These are phyloP conservation scores for Pseudomassariella vexata DNA, from an alignment of 2,329 filamentous ascomycete species.

Conservation along the genomic window DNA sequence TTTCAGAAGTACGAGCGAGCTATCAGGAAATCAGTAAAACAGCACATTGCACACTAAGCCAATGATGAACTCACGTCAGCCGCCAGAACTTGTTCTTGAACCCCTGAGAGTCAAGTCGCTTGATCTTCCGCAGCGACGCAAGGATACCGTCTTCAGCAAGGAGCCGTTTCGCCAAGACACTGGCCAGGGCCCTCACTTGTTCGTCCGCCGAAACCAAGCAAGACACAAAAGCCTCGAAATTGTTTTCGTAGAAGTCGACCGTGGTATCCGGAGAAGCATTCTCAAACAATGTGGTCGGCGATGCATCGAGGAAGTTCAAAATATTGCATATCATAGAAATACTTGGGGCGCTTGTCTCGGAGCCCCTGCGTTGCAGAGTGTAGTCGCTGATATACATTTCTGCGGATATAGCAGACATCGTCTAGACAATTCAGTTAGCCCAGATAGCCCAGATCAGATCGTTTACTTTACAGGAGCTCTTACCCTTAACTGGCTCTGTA, in stretches of 20 bases:
- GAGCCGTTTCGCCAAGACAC: conserved; percentile 41
- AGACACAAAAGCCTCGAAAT: conserved; percentile 46
- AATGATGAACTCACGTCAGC: conserved; percentile 36
- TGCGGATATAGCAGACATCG: conserved; percentile 30
- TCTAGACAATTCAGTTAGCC: conserved; percentile 19
- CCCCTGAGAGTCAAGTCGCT: conserved; percentile 27
- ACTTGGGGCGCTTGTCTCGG: conserved; percentile 30
- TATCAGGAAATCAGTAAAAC: conserved; percentile 10
- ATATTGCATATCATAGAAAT: conserved; percentile 44
- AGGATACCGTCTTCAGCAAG: conserved; percentile 33
- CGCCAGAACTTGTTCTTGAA: conserved; percentile 45
- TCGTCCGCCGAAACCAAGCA: conserved; percentile 49
- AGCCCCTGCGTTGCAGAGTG: conserved; percentile 31
- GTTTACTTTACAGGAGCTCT: conserved; percentile 8
- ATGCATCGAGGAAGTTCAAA: conserved; percentile 51
- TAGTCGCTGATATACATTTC: conserved; percentile 33
- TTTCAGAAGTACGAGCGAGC: conserved; percentile 38
- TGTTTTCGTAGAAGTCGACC: conserved; percentile 35
- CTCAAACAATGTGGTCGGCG: conserved; percentile 42
- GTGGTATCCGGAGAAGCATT: conserved; percentile 27
- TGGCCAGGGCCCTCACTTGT: conserved; percentile 41
- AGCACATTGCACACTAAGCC: conserved; percentile 7
- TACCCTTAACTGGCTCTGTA: conserved; percentile 53
- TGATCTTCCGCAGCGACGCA: conserved; percentile 27
- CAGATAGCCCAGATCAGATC: too few species aligned